phyloP scores from a whole-genome alignment of 192 early-diverging fungal genomes.

The Podila epicladia region DNA sequence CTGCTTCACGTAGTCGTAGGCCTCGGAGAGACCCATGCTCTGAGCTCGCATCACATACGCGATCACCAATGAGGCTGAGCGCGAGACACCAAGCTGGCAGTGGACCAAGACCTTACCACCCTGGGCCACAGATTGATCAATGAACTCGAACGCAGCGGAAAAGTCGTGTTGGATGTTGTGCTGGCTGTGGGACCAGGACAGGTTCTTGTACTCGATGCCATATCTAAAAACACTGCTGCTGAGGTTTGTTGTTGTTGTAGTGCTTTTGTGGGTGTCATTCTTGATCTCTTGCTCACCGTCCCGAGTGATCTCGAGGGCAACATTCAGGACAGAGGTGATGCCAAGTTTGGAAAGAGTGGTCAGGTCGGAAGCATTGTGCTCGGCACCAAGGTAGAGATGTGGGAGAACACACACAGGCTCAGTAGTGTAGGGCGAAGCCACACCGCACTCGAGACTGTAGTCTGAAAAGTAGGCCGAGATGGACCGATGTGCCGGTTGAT shows the following conservation, averaged over 20 bases:
- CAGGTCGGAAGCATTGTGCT: slow-evolving; percentile 68
- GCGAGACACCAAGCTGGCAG: slow-evolving; percentile 76
- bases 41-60: slow-evolving; percentile 76
- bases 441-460: slow-evolving; percentile 47
- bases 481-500: slow-evolving; percentile 11
- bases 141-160: slow-evolving; percentile 66
- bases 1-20: slow-evolving; percentile 60
- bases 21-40: slow-evolving; percentile 60
- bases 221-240: slow-evolving; percentile 3
- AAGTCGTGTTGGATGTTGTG: slow-evolving; percentile 70
- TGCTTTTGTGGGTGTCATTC: slow-evolving; percentile 1
- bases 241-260: slow-evolving; percentile 10
- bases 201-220: slow-evolving; percentile 66
- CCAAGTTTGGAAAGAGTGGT: slow-evolving; percentile 54
- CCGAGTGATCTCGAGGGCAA: slow-evolving; percentile 77
- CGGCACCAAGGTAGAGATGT: slow-evolving; percentile 74
- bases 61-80: slow-evolving; percentile 69
- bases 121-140: slow-evolving; percentile 64
- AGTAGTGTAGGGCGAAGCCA: slow-evolving; percentile 58
- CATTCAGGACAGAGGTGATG: slow-evolving; percentile 75
- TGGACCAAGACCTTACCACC: slow-evolving; percentile 74
- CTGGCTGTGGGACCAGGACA: slow-evolving; percentile 79
- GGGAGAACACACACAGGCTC: slow-evolving; percentile 72
- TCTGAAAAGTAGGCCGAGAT: slow-evolving; percentile 49
- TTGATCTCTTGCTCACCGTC: slow-evolving; percentile 16